A percentile compares a stretch with the other conserved stretches of the same genome.
phyloP scores from a whole-genome alignment of 495 filamentous ascomycete genomes.

The Penicillium subrubescens region DNA sequence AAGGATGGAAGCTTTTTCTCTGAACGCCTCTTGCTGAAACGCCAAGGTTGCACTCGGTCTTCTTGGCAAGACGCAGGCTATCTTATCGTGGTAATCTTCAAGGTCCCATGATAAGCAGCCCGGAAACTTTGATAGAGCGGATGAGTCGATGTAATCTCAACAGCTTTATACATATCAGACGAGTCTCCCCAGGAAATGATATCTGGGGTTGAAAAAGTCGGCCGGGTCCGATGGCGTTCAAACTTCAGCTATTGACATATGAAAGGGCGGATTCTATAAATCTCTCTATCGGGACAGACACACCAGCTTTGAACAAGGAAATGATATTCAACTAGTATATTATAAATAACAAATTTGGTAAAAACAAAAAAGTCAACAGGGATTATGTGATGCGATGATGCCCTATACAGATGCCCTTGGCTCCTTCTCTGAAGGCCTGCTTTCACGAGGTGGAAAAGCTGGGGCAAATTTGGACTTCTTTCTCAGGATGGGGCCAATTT shows the following conservation, averaged over 20 bases:
- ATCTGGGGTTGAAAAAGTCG: background rate
- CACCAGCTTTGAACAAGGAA: background rate
- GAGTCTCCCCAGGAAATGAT: background rate
- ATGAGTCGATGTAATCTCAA: background rate
- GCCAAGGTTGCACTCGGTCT: conserved; percentile 2
- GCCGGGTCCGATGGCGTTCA: background rate
- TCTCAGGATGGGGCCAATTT: conserved; percentile 36
- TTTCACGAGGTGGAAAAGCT: background rate
- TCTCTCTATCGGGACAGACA: background rate
- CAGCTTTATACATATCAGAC: background rate
- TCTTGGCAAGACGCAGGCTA: conserved; percentile 7
- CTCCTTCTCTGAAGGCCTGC: conserved; percentile 1
- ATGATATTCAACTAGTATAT: background rate
- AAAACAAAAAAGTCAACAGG: background rate
- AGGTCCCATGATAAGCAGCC: conserved; percentile 16
- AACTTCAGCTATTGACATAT: background rate
- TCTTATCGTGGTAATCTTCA: conserved; percentile 18
- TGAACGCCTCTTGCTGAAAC: conserved; percentile 11
- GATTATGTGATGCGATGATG: background rate
- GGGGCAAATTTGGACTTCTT: conserved; percentile 43
- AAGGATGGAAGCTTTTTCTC: background rate
- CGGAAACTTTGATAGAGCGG: conserved; percentile 14
- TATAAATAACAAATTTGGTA: background rate
- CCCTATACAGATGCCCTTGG: conserved; percentile 14
- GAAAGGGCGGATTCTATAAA: background rate